Evolutionary conservation across 1,284 basidiomycete genomes (phyloP).

Genomic region (Meira nashicola): DNA sequence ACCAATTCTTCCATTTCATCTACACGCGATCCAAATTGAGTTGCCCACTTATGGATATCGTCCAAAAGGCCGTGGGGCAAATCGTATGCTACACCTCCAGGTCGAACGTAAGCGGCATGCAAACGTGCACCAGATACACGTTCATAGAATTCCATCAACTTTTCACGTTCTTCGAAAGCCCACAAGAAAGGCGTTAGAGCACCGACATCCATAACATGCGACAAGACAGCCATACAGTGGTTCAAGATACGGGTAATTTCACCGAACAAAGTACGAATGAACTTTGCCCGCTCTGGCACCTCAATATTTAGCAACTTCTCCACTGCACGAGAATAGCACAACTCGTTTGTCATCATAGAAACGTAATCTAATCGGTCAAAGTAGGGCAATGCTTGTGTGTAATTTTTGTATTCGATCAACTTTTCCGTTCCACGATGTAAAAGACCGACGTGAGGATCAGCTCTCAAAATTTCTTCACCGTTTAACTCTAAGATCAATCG

Average conservation of each 20-base stretch:
- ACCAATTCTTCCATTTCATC: constrained; percentile 98
- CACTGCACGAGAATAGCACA: constrained; percentile 93
- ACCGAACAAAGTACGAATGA: constrained; percentile 95
- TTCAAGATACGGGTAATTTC: constrained; percentile 95
- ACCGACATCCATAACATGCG: constrained; percentile 72
- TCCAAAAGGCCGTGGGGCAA: constrained; percentile 91
- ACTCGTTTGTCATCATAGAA: constrained; percentile 68
- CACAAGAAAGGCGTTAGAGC: constrained; percentile 97
- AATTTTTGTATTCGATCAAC: constrained; percentile 98
- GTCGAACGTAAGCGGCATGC: constrained; percentile 95
- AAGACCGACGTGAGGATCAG: constrained; percentile 78
- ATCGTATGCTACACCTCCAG: constrained; percentile 96
- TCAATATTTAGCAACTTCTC: constrained; percentile 98
- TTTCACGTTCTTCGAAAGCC: constrained; percentile 99
- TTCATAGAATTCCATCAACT: constrained; percentile 99
- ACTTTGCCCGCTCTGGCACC: constrained; percentile 96
- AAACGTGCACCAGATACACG: constrained; percentile 95
- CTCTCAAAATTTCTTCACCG: constrained; percentile 65
- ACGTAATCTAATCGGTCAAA: constrained; percentile 99
- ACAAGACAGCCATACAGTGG: constrained; percentile 95
- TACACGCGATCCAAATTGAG: constrained; percentile 82
- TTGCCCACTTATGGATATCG: constrained; percentile 96
- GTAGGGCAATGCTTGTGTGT: constrained; percentile 96
- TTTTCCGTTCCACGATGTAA: constrained; percentile 97
- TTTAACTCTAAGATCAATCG: constrained; percentile 96